Percentiles rank a stretch among this genome's conserved stretches.
phyloP scores from a whole-genome alignment of 441 rosid species.

The Pelargonium myrrhifolium region DNA sequence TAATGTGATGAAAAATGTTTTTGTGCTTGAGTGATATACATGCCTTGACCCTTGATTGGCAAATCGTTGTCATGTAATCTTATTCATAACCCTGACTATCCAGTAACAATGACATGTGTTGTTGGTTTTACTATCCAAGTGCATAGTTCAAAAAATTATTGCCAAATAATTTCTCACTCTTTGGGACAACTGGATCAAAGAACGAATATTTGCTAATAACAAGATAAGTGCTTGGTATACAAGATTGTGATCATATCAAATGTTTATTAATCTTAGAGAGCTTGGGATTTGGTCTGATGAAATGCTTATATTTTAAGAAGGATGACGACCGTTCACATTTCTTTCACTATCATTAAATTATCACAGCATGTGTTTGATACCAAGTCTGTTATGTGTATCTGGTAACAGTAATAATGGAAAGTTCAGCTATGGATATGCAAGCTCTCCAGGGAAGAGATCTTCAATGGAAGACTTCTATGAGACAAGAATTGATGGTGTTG shows the following conservation, averaged over 20 bases:
- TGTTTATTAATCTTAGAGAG: not conserved
- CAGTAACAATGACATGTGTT: too few species aligned
- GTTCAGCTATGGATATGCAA: constrained; percentile 98
- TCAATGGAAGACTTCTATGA: constrained; percentile 99
- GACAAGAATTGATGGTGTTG: constrained; percentile 82
- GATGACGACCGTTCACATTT: not conserved
- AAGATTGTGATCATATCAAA: not conserved
- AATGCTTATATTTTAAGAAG: not conserved
- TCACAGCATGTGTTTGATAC: constrained; percentile 8
- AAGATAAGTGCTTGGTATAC: not conserved
- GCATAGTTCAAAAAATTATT: too few species aligned
- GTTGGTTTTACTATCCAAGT: too few species aligned
- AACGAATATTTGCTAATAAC: not conserved
- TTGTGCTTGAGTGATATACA: too few species aligned
- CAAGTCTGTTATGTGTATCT: constrained; percentile 20
- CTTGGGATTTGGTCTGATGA: not conserved
- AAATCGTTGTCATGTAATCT: too few species aligned
- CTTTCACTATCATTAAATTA: constrained; percentile 1
- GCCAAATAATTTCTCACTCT: not conserved
- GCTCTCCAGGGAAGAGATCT: constrained; percentile 92
- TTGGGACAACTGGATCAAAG: not conserved
- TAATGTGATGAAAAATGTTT: too few species aligned
- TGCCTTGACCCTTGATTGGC: too few species aligned
- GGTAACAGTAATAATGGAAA: constrained; percentile 73
- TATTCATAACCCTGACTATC: too few species aligned